Conservation (phyloP, 2,329 filamentous ascomycete species). For the Nemania sp. region DNA sequence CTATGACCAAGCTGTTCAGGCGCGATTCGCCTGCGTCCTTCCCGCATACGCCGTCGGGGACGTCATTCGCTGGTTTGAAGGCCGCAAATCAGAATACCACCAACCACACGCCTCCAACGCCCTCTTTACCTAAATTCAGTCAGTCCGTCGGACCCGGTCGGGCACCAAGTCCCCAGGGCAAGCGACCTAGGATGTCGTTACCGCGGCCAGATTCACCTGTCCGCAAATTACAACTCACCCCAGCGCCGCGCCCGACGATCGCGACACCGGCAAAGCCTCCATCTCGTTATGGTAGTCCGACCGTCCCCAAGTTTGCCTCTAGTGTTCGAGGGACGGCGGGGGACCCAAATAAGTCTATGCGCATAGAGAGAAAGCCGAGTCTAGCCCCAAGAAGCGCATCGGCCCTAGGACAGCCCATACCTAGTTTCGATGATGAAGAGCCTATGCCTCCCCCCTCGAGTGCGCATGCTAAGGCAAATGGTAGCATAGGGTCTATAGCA, state of each 20-base stretch:
- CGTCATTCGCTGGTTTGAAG: constrained; percentile 66
- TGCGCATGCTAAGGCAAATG: constrained; percentile 65
- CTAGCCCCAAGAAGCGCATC: constrained; percentile 70
- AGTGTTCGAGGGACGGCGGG: constrained; percentile 72
- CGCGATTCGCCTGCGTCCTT: constrained; percentile 69
- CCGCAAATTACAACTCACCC: constrained; percentile 74
- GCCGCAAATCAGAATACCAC: constrained; percentile 68
- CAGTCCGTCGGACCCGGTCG: constrained; percentile 85
- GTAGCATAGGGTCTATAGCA: constrained; percentile 65
- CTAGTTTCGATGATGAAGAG: constrained; percentile 68
- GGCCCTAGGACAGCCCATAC: constrained; percentile 63
- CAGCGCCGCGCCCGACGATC: constrained; percentile 68
- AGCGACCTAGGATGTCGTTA: constrained; percentile 80
- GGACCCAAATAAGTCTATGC: constrained; percentile 69
- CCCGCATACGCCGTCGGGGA: constrained; percentile 77
- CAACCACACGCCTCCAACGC: constrained; percentile 73
- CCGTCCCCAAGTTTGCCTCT: constrained; percentile 71
- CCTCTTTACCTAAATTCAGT: constrained; percentile 82
- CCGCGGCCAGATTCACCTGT: constrained; percentile 89
- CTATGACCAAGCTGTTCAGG: constrained; percentile 81
- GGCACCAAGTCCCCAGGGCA: constrained; percentile 77
- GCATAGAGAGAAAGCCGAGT: constrained; percentile 63
- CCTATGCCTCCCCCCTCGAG: constrained; percentile 56
- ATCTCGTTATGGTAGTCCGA: constrained; percentile 72
- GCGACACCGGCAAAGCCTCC: constrained; percentile 65